Conservation (phyloP, 225 moss, liverwort and hornwort genomes). For the Climacium dendroides region DNA sequence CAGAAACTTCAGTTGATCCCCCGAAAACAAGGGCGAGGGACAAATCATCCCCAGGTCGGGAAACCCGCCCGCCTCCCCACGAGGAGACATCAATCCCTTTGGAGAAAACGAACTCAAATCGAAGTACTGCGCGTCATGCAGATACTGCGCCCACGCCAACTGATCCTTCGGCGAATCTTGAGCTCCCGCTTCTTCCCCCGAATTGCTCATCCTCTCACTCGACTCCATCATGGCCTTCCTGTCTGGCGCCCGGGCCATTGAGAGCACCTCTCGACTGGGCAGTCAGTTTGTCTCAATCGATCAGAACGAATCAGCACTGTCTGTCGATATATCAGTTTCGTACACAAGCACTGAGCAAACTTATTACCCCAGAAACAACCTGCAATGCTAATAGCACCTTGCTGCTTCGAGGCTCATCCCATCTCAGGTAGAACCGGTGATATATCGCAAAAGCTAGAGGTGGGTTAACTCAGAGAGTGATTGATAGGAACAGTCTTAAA, state of each 20-base stretch:
- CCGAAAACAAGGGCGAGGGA: conserved; percentile 14
- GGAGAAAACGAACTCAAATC: conserved; percentile 21
- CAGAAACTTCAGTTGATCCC: conserved; percentile 19
- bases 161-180: conserved; percentile 13
- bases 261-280: not conserved
- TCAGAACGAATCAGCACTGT: not conserved
- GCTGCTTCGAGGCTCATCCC: not conserved
- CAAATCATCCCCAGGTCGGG: not conserved
- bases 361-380: not conserved
- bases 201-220: conserved; percentile 1
- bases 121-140: conserved; percentile 7
- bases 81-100: not conserved
- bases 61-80: not conserved
- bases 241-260: not conserved
- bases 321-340: not conserved
- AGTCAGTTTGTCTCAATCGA: not conserved
- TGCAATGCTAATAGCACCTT: not conserved
- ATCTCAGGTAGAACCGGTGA: not conserved
- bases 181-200: not conserved
- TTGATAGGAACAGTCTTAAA: not conserved
- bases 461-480: not conserved
- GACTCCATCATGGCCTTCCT: not conserved
- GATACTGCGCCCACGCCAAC: conserved; percentile 10
- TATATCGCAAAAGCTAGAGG: no score
- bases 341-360: no score